Base-by-base conservation (phyloP, 2,329 filamentous ascomycete genomes). In the Zalaria sp. region DNA sequence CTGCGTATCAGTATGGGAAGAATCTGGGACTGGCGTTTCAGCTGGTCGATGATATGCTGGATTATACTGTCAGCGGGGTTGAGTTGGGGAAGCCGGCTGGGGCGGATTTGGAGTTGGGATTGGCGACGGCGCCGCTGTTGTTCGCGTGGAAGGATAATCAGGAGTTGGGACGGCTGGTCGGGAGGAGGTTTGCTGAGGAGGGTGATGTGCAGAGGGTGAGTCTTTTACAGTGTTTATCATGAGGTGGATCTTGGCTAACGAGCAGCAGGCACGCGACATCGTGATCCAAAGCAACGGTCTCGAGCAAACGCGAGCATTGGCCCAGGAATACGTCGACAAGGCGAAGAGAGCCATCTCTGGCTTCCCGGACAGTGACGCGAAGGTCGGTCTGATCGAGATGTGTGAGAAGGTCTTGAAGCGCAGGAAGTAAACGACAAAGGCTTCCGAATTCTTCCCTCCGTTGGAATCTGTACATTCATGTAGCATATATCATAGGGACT, bases 11-110 rank as follows among this genome's bases (percentile, higher is more conserved):
- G 10, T 98, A 96, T 56, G 91, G 91, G 40, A 86, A 86, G 63
- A 96, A 98, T 54, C 62, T 98, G 37, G 91, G 91, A 1, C 65
- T 98, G 42, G 91, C 91, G 1, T 98, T 98, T 66, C 91, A 98
- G 69, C 73, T 98, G 6, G 89, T 98, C 10, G 91, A 98, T 58
- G 91, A 98, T 59, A 84, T 98, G 82, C 71, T 98, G 53, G 91
- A 98, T 62, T 98, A 96, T 61, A 96, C 91, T 0, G 76, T 86
- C 47, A 86, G 75, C 42, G 86, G 79, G 35, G 73, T 76, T 45
- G 87, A 95, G 59, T 67, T 98, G 35, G 91, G 91, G 25, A 98
- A 98, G 65, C 91, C 91, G 2, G 85, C 89, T 4, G 91, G 89
- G 34, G 91, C 91, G 27, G 91, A 98, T 63, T 63, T 98, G 47